These are phyloP conservation scores for Neopestalotiopsis sp. DNA, from an alignment of 2,329 filamentous ascomycete species.

Conservation along the genomic window DNA sequence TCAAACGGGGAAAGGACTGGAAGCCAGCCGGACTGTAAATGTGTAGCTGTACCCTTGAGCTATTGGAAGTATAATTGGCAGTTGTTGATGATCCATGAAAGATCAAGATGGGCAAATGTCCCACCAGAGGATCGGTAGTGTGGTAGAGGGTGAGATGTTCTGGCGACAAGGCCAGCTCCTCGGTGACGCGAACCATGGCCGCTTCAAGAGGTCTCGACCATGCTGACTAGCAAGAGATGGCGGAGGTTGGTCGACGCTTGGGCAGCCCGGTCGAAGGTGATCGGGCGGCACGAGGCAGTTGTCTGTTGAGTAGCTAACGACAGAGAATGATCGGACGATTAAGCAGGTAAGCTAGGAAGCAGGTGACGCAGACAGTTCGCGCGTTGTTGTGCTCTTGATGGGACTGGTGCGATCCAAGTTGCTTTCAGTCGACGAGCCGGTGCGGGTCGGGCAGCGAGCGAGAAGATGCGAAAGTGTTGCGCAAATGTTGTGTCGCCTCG, in stretches of 20 bases:
- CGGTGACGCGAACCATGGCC: slow-evolving; percentile 83
- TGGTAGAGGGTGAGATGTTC: slow-evolving; percentile 89
- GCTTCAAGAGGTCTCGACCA: slow-evolving; percentile 47
- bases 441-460: background rate
- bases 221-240: slow-evolving; percentile 34
- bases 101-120: slow-evolving; percentile 81
- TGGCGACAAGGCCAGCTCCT: slow-evolving; percentile 78
- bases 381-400: slow-evolving; percentile 8
- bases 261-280: slow-evolving; percentile 26
- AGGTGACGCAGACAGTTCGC: background rate
- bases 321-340: slow-evolving; percentile 15
- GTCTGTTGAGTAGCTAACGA: slow-evolving; percentile 19
- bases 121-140: slow-evolving; percentile 82
- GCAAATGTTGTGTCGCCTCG: slow-evolving; percentile 25
- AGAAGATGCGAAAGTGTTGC: slow-evolving; percentile 16
- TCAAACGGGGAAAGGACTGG: slow-evolving; percentile 87
- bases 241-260: slow-evolving; percentile 19
- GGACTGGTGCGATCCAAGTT: background rate
- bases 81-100: slow-evolving; percentile 94
- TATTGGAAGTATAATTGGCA: slow-evolving; percentile 83
- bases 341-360: slow-evolving; percentile 4
- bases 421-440: background rate
- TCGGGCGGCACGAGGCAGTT: slow-evolving; percentile 22
- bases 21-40: slow-evolving; percentile 89
- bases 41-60: slow-evolving; percentile 93